phyloP scores from a whole-genome alignment of 1,284 basidiomycete species.

The Mycena citricolor region DNA sequence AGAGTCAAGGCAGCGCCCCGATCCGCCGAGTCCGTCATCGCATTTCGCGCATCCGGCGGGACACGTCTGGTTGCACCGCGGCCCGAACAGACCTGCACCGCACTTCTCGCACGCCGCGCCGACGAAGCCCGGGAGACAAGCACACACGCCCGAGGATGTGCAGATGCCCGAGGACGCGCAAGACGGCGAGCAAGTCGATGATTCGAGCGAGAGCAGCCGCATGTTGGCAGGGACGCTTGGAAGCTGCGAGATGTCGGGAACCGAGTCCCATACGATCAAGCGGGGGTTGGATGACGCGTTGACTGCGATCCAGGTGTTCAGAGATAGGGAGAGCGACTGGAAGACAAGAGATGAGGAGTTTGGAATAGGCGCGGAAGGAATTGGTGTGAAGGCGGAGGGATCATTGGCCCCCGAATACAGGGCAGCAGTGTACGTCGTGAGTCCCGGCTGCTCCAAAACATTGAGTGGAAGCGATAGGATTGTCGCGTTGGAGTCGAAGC shows the following conservation, averaged over 20 bases:
- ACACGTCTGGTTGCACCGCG: slow-evolving; percentile 63
- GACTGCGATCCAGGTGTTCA: slow-evolving; percentile 67
- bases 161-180: slow-evolving; percentile 74
- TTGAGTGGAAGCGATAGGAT: slow-evolving; percentile 59
- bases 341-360: slow-evolving; percentile 48
- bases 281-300: slow-evolving; percentile 43
- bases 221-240: slow-evolving; percentile 38
- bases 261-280: slow-evolving; percentile 72
- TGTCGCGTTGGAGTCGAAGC: slow-evolving; percentile 56
- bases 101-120: slow-evolving; percentile 79
- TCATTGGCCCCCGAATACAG: slow-evolving; percentile 70
- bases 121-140: slow-evolving; percentile 69
- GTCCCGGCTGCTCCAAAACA: slow-evolving; percentile 61
- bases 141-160: slow-evolving; percentile 64
- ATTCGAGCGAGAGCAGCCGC: slow-evolving; percentile 59
- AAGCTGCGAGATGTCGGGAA: slow-evolving; percentile 70
- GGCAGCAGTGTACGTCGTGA: slow-evolving; percentile 56
- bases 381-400: slow-evolving; percentile 53
- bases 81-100: slow-evolving; percentile 68
- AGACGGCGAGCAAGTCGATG: slow-evolving; percentile 64
- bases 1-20: slow-evolving; percentile 63
- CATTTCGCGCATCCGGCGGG: slow-evolving; percentile 65
- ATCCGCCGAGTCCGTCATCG: slow-evolving; percentile 74
- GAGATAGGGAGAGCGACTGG: slow-evolving; percentile 59
- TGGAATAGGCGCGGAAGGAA: slow-evolving; percentile 46